Percentiles rank a stretch among this genome's conserved stretches.
Evolutionary conservation across 2,329 filamentous ascomycete genomes (phyloP).

Genomic region (Botryotinia narcissicola): DNA sequence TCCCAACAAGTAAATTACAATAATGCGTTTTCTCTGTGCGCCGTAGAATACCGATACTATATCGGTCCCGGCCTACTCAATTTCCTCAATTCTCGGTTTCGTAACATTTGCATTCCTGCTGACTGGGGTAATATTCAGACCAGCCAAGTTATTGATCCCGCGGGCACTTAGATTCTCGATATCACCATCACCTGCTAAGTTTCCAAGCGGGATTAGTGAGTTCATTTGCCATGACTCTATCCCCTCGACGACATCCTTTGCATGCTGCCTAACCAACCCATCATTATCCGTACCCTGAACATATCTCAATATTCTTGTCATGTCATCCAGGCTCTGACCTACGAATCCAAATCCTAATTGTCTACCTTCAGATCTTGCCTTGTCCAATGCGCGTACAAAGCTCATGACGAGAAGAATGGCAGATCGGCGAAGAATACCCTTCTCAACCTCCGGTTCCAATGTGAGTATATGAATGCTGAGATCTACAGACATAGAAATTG

Average conservation of each 20-base stretch:
- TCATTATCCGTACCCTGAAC: conserved; percentile 65
- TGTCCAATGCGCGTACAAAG: conserved; percentile 59
- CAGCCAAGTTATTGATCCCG: conserved; percentile 42
- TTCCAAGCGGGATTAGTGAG: conserved; percentile 33
- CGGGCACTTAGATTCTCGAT: conserved; percentile 26
- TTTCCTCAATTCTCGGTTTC: conserved; percentile 56
- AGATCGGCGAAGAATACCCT: conserved; percentile 63
- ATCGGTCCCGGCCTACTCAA: conserved; percentile 48
- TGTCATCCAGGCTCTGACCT: conserved; percentile 56
- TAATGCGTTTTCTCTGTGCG: not conserved
- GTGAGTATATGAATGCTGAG: conserved; percentile 61
- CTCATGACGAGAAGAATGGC: conserved; percentile 62
- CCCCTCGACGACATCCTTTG: conserved; percentile 63
- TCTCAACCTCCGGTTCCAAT: conserved; percentile 58
- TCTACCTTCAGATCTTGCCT: conserved; percentile 47
- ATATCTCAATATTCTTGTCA: conserved; percentile 61
- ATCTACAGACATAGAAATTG: conserved; percentile 59
- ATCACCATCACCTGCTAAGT: conserved; percentile 4
- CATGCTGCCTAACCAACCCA: conserved; percentile 65
- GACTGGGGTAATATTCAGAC: conserved; percentile 44
- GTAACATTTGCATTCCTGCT: conserved; percentile 13
- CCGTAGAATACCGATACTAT: not conserved
- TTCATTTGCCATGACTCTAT: conserved; percentile 61
- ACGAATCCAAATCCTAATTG: conserved; percentile 54
- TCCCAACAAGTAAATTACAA: not conserved